Conservation (phyloP, 345 rosid species). For the Ceriops tagal region DNA sequence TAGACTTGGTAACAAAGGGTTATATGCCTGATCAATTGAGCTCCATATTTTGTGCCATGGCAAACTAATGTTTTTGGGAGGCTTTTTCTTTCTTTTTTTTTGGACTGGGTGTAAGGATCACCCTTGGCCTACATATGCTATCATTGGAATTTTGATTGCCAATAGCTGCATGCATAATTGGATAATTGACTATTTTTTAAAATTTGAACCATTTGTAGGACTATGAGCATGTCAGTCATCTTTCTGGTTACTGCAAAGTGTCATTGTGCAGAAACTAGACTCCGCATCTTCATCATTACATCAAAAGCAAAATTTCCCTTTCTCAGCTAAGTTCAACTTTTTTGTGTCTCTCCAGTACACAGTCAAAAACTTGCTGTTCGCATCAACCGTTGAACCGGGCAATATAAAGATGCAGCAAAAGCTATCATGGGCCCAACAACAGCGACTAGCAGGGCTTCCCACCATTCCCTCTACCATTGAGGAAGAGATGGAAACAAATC, state of each 20-base stretch:
- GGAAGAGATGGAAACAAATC: constrained; percentile 83
- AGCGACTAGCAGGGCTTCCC: constrained; percentile 62
- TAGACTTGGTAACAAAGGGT: no score
- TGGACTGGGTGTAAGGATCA: not conserved
- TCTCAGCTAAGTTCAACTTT: no score
- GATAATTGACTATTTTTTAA: no score
- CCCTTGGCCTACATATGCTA: not conserved
- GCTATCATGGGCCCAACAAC: constrained; percentile 75
- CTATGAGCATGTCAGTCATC: not conserved
- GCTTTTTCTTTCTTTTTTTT: not conserved
- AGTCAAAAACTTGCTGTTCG: constrained; percentile 86
- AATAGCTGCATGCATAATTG: no score
- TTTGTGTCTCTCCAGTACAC: constrained; percentile 60
- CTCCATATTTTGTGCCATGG: not conserved
- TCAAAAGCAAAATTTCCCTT: no score
- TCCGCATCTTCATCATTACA: not conserved
- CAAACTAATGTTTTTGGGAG: not conserved
- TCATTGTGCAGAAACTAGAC: not conserved
- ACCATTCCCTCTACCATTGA: constrained; percentile 84
- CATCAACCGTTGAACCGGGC: constrained; percentile 66
- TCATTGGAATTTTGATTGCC: no score
- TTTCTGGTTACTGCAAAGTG: constrained; percentile 1
- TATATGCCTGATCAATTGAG: no score
- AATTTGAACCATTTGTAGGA: no score
- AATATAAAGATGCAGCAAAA: constrained; percentile 64